These are phyloP conservation scores for Cyclotella kingstonii DNA, from an alignment of 108 stramenopile genomes.

Conservation along the genomic window DNA sequence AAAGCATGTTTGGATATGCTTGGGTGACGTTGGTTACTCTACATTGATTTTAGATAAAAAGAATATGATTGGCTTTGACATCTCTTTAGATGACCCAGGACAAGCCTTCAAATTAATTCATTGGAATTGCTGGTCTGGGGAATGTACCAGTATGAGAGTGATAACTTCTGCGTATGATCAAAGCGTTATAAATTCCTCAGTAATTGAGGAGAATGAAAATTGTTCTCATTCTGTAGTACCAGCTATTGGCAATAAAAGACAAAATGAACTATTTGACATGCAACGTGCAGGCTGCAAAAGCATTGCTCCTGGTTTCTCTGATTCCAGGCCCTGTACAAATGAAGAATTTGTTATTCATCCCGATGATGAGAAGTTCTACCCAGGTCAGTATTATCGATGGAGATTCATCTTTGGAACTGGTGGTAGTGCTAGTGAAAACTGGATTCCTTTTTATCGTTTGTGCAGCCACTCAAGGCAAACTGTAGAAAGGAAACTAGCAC, in stretches of 20 bases:
- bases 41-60: slow-evolving; percentile 45
- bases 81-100: slow-evolving; percentile 49
- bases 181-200: not conserved
- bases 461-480: slow-evolving; percentile 45
- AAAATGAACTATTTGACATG: slow-evolving; percentile 2
- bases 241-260: slow-evolving; percentile 11
- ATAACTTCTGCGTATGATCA: slow-evolving; percentile 36
- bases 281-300: not conserved
- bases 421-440: slow-evolving; percentile 31
- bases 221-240: slow-evolving; percentile 20
- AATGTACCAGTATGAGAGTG: slow-evolving; percentile 49
- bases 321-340: slow-evolving; percentile 18
- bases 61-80: slow-evolving; percentile 21
- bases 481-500: slow-evolving; percentile 68
- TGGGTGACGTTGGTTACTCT: slow-evolving; percentile 64
- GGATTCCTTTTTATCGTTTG: slow-evolving; percentile 70
- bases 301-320: not conserved
- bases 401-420: too few relatives aligned
- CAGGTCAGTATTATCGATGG: slow-evolving; percentile 61
- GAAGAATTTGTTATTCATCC: slow-evolving; percentile 50
- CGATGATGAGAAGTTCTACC: slow-evolving; percentile 67
- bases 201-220: slow-evolving; percentile 26
- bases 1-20: slow-evolving; percentile 71
- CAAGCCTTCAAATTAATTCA: slow-evolving; percentile 45
- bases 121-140: slow-evolving; percentile 73